Evolutionary conservation across 2,329 filamentous ascomycete species (phyloP).

Genomic region (Colletotrichum sp.): DNA sequence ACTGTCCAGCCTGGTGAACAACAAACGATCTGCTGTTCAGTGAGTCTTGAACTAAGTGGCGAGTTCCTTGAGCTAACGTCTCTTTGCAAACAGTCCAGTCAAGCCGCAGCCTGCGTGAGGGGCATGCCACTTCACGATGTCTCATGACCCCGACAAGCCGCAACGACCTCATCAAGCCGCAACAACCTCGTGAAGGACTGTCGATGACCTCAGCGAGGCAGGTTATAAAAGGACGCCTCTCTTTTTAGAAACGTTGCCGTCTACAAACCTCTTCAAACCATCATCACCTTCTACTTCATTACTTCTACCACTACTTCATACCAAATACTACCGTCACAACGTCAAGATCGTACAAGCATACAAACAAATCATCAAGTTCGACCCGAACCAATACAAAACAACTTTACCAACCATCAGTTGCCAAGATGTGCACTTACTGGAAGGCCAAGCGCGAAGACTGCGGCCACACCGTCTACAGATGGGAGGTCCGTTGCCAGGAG

Average conservation of each 20-base stretch:
- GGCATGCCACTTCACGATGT: background rate
- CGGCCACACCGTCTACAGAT: background rate
- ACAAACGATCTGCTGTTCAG: background rate
- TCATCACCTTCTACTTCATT: background rate
- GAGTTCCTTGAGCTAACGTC: background rate
- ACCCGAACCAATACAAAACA: background rate
- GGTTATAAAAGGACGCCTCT: background rate
- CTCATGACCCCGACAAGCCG: background rate
- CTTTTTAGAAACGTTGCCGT: background rate
- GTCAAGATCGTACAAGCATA: background rate
- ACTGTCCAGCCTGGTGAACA: background rate
- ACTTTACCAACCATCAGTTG: background rate
- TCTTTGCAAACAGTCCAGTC: background rate
- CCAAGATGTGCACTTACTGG: slow-evolving; percentile 8
- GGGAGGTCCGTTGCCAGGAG: background rate
- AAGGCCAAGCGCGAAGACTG: background rate
- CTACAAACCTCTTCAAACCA: background rate
- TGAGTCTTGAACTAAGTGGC: background rate
- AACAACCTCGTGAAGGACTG: background rate
- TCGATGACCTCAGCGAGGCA: background rate
- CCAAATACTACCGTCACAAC: background rate
- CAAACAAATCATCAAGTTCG: background rate
- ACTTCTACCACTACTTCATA: background rate
- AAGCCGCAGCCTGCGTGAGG: background rate
- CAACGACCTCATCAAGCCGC: background rate